phyloP scores from a whole-genome alignment of 257 asterid genomes.

The Solanum corneliomulleri region DNA sequence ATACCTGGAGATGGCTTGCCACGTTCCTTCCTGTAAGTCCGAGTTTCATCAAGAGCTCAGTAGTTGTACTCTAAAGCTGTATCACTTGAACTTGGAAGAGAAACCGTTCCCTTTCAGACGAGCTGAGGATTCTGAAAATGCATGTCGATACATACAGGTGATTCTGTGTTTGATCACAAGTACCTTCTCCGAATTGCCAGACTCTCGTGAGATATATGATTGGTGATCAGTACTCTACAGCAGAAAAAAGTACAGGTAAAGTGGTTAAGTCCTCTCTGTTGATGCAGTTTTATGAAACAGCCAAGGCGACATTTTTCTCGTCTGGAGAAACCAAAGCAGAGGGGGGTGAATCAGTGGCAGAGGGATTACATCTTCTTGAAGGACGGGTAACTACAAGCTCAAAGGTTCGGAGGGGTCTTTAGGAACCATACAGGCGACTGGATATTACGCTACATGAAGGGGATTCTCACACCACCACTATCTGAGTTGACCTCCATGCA shows the following conservation, averaged over 20 bases:
- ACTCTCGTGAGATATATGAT: no score
- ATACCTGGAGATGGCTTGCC: neutral
- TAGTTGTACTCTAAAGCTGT: neutral
- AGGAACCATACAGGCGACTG: neutral
- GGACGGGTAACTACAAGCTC: neutral
- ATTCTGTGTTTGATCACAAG: no score
- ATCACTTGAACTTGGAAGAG: neutral
- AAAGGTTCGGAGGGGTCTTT: neutral
- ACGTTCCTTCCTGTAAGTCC: neutral
- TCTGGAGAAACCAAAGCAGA: neutral
- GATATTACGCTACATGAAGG: neutral
- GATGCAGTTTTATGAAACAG: neutral
- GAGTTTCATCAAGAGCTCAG: neutral
- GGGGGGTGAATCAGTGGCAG: neutral
- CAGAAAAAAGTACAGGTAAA: no score
- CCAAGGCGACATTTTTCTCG: neutral
- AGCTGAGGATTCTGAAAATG: neutral
- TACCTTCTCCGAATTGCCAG: no score
- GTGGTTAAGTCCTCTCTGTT: neutral
- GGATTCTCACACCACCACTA: neutral
- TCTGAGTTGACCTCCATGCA: neutral
- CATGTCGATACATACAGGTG: neutral
- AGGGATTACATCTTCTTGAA: neutral
- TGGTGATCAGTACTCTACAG: no score
- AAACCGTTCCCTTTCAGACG: neutral